Conservation (phyloP, 768 basidiomycete genomes). For the Rhodotorula sphaerocarpa region DNA sequence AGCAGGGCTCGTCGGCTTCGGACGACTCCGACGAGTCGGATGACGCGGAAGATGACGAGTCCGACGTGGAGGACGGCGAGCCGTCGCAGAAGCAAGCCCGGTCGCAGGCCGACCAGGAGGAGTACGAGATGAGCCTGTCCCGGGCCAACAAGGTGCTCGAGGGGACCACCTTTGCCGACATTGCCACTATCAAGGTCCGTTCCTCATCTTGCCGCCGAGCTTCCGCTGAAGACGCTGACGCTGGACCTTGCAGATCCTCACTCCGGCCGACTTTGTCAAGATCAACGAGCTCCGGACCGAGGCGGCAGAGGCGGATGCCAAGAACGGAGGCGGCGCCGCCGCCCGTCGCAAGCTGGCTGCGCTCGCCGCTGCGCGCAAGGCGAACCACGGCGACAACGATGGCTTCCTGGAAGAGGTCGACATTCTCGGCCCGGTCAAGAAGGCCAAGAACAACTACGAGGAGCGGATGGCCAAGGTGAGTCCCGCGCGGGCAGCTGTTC, state of each 20-base stretch:
- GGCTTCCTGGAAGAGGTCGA: slow-evolving; percentile 69
- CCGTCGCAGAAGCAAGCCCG: slow-evolving; percentile 11
- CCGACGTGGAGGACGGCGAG: not conserved
- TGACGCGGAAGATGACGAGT: slow-evolving; percentile 11
- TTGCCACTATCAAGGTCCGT: slow-evolving; percentile 71
- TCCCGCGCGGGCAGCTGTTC: not conserved
- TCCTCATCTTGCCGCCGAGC: not conserved
- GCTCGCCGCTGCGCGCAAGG: slow-evolving; percentile 65
- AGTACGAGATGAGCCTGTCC: slow-evolving; percentile 33
- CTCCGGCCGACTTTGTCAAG: slow-evolving; percentile 89
- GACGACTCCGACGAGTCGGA: slow-evolving; percentile 12
- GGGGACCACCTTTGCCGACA: slow-evolving; percentile 52
- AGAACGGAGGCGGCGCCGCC: slow-evolving; percentile 60
- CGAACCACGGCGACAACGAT: slow-evolving; percentile 39
- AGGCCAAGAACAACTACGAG: slow-evolving; percentile 83
- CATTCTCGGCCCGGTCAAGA: slow-evolving; percentile 88
- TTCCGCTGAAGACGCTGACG: not conserved
- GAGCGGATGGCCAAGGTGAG: slow-evolving; percentile 69
- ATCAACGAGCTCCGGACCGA: slow-evolving; percentile 78
- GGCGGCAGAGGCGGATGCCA: slow-evolving; percentile 63
- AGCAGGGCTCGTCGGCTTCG: slow-evolving; percentile 11
- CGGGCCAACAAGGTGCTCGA: slow-evolving; percentile 40
- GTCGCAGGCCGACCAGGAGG: slow-evolving; percentile 18
- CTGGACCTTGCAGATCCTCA: slow-evolving; percentile 62
- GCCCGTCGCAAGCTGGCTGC: slow-evolving; percentile 82